Evolutionary conservation across 1,284 basidiomycete genomes (phyloP).

Genomic region (Ustilago xerochloae): DNA sequence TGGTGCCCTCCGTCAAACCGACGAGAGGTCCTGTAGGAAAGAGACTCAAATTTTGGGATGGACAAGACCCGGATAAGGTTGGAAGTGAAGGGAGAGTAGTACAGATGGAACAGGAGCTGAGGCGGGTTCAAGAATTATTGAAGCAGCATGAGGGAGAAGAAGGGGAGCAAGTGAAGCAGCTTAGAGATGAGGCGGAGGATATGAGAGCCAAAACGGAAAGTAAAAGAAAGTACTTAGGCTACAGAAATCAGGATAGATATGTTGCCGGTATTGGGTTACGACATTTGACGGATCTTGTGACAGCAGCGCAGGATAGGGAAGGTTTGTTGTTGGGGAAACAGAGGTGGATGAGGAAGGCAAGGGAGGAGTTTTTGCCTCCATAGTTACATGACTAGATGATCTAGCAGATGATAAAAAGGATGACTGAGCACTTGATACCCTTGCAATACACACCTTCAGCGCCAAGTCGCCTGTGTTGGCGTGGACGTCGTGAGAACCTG

Average conservation of each 20-base stretch:
- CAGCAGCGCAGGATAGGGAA: constrained; percentile 31
- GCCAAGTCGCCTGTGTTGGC: too few species aligned
- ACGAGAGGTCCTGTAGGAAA: constrained; percentile 31
- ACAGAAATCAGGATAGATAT: too few species aligned
- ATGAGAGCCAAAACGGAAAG: constrained; percentile 6
- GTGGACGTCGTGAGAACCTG: too few species aligned
- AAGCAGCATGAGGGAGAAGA: background rate
- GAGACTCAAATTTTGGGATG: constrained; percentile 36
- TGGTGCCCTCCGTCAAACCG: constrained; percentile 36
- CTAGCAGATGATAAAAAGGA: background rate
- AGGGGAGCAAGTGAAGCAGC: constrained; percentile 18
- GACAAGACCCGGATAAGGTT: constrained; percentile 36
- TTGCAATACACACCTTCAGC: too few species aligned
- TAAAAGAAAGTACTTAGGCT: constrained; percentile 1
- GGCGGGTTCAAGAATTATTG: constrained; percentile 14
- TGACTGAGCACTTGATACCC: too few species aligned
- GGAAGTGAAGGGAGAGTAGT: constrained; percentile 15
- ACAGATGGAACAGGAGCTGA: constrained; percentile 30
- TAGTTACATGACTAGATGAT: background rate
- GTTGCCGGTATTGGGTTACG: constrained; percentile 17
- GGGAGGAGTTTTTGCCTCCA: constrained; percentile 30
- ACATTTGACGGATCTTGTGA: constrained; percentile 29
- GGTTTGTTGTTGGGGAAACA: constrained; percentile 30
- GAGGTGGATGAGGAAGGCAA: constrained; percentile 23
- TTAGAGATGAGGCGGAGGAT: constrained; percentile 21